Evolutionary conservation across 108 stramenopile genomes (phyloP).

Genomic region (Chaetoceros muelleri): DNA sequence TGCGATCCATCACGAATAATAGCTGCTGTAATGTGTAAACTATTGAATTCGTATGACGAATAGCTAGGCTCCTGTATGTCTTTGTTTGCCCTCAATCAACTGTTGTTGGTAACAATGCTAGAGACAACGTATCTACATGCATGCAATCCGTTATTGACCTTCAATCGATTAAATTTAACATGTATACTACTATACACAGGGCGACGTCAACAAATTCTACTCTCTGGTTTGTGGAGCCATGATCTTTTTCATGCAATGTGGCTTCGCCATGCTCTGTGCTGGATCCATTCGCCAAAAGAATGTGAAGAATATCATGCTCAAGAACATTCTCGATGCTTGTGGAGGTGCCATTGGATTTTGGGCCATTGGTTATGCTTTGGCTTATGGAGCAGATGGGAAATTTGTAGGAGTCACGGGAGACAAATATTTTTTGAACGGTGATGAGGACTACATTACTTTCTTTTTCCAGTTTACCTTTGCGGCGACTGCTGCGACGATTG

Average conservation of each 20-base stretch:
- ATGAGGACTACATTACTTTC: constrained; percentile 38
- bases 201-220: neutral
- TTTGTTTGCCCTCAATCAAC: too few relatives aligned
- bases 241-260: constrained; percentile 85
- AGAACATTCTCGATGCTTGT: constrained; percentile 81
- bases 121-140: too few relatives aligned
- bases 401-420: constrained; percentile 11
- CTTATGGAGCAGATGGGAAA: constrained; percentile 46
- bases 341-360: constrained; percentile 72
- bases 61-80: too few relatives aligned
- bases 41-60: too few relatives aligned
- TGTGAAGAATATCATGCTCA: constrained; percentile 78
- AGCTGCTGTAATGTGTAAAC: too few relatives aligned
- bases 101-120: too few relatives aligned
- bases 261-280: constrained; percentile 74
- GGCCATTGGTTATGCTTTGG: constrained; percentile 65
- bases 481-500: constrained; percentile 82
- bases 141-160: too few relatives aligned
- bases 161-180: too few relatives aligned
- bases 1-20: too few relatives aligned
- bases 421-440: constrained; percentile 44
- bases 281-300: constrained; percentile 76
- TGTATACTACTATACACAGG: too few relatives aligned
- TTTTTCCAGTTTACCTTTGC: constrained; percentile 69
- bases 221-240: constrained; percentile 12